Base-by-base conservation (phyloP, 108 stramenopile genomes). In the Skeletonema marinoi region DNA sequence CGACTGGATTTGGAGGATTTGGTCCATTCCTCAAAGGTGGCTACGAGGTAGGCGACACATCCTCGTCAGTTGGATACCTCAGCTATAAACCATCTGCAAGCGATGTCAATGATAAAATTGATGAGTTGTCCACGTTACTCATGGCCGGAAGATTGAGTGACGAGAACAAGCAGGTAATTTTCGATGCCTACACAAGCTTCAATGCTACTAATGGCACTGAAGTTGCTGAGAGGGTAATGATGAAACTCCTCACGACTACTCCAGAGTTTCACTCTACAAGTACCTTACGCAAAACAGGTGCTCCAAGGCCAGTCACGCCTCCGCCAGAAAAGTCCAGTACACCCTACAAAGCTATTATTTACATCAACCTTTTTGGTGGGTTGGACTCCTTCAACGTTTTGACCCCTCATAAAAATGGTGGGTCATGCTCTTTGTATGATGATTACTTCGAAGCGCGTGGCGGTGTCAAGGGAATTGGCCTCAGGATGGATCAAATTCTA, bases 111-210 rank as follows among this genome's bases (percentile, higher is more conserved):
- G 25, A 48, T 21, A 81, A 75, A 68, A 74, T 91, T 14, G 81
- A 88, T 38, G 90, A 91, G 19, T 82, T 93, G 30, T 68, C 88
- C 21, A 74, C 75, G 3, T 54, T 92, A 13, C 62, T 92, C 39
- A 89, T 87, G 10, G 78, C 75, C 9, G 91, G 91, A 19, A 67
- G 91, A 16, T 74, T 92, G 44, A 84, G 79, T 63, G 65, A 32
- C 1, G 68, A 63, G 17, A 82, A 78, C n/a, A 73, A 73, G 33
- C 60, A 60, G 65, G 61, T 68, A 6, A 48, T 74, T 46, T 11
- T 64, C 14, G 68, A 75, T 46, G 80, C 80, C 10, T 74, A 75
- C 65, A 46, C 73, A 3, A 75, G 71, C 44, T 81, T 81, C 64
- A 14, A n/a, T 5, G 31, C 58, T 16, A 42, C 65, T 25, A 42